Percentiles rank a stretch among this genome's conserved stretches.
Conservation (phyloP, 352 stramenopile species). For the Phytopythium delawarense region DNA sequence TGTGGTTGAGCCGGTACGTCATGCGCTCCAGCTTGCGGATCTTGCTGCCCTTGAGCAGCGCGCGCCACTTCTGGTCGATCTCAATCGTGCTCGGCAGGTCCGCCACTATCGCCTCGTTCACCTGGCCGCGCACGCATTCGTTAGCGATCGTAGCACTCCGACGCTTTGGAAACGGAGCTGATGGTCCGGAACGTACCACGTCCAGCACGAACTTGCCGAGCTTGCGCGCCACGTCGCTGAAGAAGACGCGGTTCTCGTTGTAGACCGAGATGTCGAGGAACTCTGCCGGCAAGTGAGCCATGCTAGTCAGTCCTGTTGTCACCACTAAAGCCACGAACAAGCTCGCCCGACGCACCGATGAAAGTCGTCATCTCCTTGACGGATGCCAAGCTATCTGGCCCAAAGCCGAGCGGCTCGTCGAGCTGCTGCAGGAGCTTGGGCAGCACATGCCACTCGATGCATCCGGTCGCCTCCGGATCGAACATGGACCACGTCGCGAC, state of each 20-base stretch:
- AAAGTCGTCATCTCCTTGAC: slow-evolving; percentile 50
- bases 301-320: background rate
- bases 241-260: slow-evolving; percentile 53
- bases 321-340: background rate
- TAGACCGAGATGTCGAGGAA: slow-evolving; percentile 48
- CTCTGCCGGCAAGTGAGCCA: slow-evolving; percentile 13
- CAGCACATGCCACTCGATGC: slow-evolving; percentile 62
- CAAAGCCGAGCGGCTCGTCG: slow-evolving; percentile 63
- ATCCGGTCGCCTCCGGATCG: slow-evolving; percentile 75
- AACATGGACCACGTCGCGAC: slow-evolving; percentile 45
- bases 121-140: slow-evolving; percentile 12
- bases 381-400: slow-evolving; percentile 29
- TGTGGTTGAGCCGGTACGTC: slow-evolving; percentile 44
- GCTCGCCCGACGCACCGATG: slow-evolving; percentile 30
- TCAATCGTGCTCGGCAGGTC: slow-evolving; percentile 46
- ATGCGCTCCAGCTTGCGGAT: slow-evolving; percentile 44
- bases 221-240: slow-evolving; percentile 45
- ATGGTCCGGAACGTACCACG: slow-evolving; percentile 17
- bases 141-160: too few relatives aligned
- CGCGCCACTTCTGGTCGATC: slow-evolving; percentile 50
- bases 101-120: slow-evolving; percentile 35
- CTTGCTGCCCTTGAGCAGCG: slow-evolving; percentile 44
- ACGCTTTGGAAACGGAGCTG: background rate
- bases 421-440: slow-evolving; percentile 62
- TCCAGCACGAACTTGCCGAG: slow-evolving; percentile 64